Evolutionary conservation across 2,329 filamentous ascomycete species (phyloP).

Genomic region (Ophiostoma pallidulum): DNA sequence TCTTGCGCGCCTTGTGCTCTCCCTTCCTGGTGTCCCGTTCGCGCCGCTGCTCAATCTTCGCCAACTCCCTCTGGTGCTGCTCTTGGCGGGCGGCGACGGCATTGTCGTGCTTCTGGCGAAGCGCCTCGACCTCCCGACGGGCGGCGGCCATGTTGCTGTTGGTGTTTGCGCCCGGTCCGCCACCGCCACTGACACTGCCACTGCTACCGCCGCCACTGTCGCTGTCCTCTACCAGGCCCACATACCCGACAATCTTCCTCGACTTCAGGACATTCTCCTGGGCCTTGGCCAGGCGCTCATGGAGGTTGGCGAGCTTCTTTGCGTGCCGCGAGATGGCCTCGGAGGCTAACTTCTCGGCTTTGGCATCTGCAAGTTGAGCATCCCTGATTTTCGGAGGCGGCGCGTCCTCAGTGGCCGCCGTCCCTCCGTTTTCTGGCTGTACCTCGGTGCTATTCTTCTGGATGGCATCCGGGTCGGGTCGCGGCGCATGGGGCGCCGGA

Average conservation of each 20-base stretch:
- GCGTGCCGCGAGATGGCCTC: conserved; percentile 36
- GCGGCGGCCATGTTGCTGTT: background rate
- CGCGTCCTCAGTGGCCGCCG: too few relatives aligned
- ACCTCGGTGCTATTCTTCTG: too few relatives aligned
- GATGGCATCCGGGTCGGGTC: too few relatives aligned
- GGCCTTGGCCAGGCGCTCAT: conserved; percentile 39
- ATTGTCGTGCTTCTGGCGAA: conserved; percentile 53
- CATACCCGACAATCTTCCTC: conserved; percentile 36
- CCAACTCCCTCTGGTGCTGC: conserved; percentile 54
- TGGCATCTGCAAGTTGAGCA: too few relatives aligned
- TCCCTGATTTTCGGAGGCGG: too few relatives aligned
- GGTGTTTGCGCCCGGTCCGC: conserved; percentile 16
- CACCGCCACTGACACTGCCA: too few relatives aligned
- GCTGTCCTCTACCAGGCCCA: conserved; percentile 40
- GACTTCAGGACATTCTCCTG: background rate
- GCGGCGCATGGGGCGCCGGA: too few relatives aligned
- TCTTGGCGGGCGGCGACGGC: conserved; percentile 58
- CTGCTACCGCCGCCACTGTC: conserved; percentile 25
- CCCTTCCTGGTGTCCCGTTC: conserved; percentile 53
- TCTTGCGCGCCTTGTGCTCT: conserved; percentile 42
- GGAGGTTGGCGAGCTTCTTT: conserved; percentile 56
- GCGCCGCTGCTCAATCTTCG: conserved; percentile 55
- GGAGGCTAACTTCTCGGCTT: conserved; percentile 16
- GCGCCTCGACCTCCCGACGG: conserved; percentile 37
- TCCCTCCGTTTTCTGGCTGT: too few relatives aligned